A percentile compares a stretch with the other conserved stretches of the same genome.
Evolutionary conservation across 768 basidiomycete genomes (phyloP).

Genomic region (Tulasnella calospora): DNA sequence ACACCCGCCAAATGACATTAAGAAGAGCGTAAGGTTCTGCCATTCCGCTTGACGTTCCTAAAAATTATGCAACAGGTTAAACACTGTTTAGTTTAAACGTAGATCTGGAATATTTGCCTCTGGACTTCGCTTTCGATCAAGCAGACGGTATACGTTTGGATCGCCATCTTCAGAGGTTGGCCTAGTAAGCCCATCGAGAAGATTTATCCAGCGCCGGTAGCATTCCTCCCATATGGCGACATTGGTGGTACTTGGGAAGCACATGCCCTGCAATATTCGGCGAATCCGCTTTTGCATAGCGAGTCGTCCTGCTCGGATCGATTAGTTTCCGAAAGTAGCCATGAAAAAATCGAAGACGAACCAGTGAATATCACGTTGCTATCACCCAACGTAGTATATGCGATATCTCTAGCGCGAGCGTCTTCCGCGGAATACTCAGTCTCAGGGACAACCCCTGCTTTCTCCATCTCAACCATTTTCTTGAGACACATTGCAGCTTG

Average conservation of each 20-base stretch:
- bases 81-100: background rate
- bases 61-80: background rate
- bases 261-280: conserved; percentile 59
- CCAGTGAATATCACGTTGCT: conserved; percentile 65
- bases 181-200: conserved; percentile 48
- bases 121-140: conserved; percentile 22
- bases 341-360: conserved; percentile 36
- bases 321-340: background rate
- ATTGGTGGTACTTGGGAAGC: conserved; percentile 60
- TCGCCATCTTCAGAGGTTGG: conserved; percentile 38
- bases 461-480: conserved; percentile 61
- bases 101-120: background rate
- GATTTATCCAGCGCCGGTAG: conserved; percentile 65
- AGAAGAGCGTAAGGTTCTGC: conserved; percentile 76
- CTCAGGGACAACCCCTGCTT: conserved; percentile 39
- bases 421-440: conserved; percentile 18
- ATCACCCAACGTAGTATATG: conserved; percentile 46
- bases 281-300: conserved; percentile 77
- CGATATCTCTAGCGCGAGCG: conserved; percentile 17
- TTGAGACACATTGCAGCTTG: conserved; percentile 66
- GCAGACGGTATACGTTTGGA: conserved; percentile 6
- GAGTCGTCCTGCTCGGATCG: conserved; percentile 53
- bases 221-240: conserved; percentile 80
- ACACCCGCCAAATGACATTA: conserved; percentile 67
- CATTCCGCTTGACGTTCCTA: conserved; percentile 76